These are phyloP conservation scores for Acacia melanoxylon DNA, from an alignment of 306 rosid species.

Conservation along the genomic window DNA sequence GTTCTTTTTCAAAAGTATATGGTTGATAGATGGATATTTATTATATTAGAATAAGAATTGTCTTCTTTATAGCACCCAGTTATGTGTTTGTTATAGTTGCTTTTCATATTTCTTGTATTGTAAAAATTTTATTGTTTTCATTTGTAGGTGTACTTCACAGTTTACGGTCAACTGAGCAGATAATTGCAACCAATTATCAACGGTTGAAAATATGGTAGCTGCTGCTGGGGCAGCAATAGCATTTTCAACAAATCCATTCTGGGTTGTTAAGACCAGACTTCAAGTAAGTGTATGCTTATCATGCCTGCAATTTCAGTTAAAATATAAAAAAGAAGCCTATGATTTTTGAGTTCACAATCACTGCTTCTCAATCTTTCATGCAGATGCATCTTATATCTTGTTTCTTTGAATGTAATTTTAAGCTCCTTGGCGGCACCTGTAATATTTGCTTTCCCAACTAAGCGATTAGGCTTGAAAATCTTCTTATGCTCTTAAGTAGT, in stretches of 20 bases:
- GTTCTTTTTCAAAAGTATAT: constrained; percentile 10
- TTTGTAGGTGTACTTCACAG: constrained; percentile 87
- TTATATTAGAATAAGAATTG: constrained; percentile 1
- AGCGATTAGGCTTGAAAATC: constrained; percentile 6
- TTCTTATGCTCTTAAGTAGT: background rate
- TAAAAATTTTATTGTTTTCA: constrained; percentile 27
- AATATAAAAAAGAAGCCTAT: background rate
- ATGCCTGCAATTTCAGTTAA: constrained; percentile 8
- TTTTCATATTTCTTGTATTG: constrained; percentile 31
- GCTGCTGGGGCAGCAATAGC: constrained; percentile 97
- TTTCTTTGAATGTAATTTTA: constrained; percentile 5
- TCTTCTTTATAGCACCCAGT: constrained; percentile 2
- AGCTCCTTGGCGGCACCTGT: background rate
- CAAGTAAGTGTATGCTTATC: constrained; percentile 66
- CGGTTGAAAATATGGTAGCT: constrained; percentile 70
- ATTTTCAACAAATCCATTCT: constrained; percentile 82
- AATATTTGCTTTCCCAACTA: background rate
- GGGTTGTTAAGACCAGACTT: constrained; percentile 98
- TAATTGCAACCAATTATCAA: constrained; percentile 54
- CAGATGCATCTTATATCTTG: background rate
- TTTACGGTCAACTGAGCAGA: constrained; percentile 75
- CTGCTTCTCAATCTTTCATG: constrained; percentile 18
- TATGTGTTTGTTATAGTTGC: constrained; percentile 19
- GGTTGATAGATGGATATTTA: background rate
- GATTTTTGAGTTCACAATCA: background rate